phyloP scores from a whole-genome alignment of 441 rosid genomes.

The Pelargonium australe region DNA sequence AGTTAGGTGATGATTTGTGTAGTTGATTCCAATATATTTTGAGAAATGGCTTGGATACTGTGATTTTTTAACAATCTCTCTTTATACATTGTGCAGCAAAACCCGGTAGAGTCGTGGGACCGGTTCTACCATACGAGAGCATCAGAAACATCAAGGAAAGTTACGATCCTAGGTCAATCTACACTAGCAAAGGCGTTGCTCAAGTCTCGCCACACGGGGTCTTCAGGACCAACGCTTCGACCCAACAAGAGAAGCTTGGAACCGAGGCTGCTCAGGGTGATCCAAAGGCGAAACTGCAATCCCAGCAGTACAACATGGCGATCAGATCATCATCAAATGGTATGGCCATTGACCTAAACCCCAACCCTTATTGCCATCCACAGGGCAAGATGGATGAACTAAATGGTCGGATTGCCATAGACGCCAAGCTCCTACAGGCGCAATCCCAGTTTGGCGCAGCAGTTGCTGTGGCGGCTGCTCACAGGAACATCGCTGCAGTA shows the following conservation, averaged over 20 bases:
- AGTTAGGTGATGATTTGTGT: no score
- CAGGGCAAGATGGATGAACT: conserved; percentile 47
- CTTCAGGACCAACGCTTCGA: conserved; percentile 38
- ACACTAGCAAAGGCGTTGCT: conserved; percentile 37
- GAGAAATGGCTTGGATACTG: neutral
- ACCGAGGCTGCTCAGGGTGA: conserved; percentile 41
- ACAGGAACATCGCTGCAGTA: conserved; percentile 64
- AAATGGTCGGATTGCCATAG: conserved; percentile 47
- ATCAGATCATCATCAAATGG: conserved; percentile 58
- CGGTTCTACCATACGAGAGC: conserved; percentile 49
- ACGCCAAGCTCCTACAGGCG: conserved; percentile 55
- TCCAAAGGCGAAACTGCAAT: conserved; percentile 41
- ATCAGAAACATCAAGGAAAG: conserved; percentile 43
- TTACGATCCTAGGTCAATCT: conserved; percentile 55
- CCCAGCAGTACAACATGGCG: conserved; percentile 42
- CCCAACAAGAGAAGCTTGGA: conserved; percentile 43
- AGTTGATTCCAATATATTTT: no score
- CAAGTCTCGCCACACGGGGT: conserved; percentile 37
- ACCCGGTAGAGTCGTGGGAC: conserved; percentile 59
- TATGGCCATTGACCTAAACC: conserved; percentile 66
- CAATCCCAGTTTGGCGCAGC: conserved; percentile 36
- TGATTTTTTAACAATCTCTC: conserved; percentile 16
- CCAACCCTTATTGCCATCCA: conserved; percentile 70
- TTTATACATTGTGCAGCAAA: conserved; percentile 35
- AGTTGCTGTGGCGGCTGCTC: conserved; percentile 40